Evolutionary conservation across 106 monocot genomes (phyloP).

Genomic region (Allium fistulosum): DNA sequence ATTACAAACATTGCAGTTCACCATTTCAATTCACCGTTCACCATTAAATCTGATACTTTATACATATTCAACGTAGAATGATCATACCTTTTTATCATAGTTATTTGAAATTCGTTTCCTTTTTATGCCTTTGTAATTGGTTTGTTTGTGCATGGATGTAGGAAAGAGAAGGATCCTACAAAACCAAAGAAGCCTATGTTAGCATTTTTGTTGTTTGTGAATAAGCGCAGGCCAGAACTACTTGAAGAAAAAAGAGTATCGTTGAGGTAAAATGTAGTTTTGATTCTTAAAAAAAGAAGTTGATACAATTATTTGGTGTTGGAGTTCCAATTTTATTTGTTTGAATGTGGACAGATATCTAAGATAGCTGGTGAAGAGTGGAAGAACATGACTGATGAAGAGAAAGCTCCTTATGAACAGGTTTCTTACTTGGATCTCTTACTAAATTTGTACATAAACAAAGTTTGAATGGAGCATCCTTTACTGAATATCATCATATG

Average conservation of each 20-base stretch:
- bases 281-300: background rate
- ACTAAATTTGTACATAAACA: background rate
- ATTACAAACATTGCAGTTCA: no score
- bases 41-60: no score
- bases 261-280: conserved; percentile 36
- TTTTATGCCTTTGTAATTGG: no score
- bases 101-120: no score
- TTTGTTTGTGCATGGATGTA: background rate
- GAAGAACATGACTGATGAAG: conserved; percentile 65
- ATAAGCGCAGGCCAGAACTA: conserved; percentile 38
- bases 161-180: conserved; percentile 84
- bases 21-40: no score
- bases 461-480: background rate
- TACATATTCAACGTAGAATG: no score
- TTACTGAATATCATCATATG: conserved; percentile 5
- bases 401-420: conserved; percentile 60
- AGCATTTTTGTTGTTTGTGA: conserved; percentile 67
- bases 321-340: background rate
- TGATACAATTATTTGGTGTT: background rate
- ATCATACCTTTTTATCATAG: no score
- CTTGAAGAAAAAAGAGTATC: conserved; percentile 51
- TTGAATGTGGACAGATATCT: conserved; percentile 32
- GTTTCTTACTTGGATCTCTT: conserved; percentile 7
- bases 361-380: conserved; percentile 93
- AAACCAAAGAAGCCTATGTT: conserved; percentile 77